Evolutionary conservation across 1,284 basidiomycete species (phyloP), one percentile per base, ranked within the genome.

Genomic region (Puccinia novopanici): DNA sequence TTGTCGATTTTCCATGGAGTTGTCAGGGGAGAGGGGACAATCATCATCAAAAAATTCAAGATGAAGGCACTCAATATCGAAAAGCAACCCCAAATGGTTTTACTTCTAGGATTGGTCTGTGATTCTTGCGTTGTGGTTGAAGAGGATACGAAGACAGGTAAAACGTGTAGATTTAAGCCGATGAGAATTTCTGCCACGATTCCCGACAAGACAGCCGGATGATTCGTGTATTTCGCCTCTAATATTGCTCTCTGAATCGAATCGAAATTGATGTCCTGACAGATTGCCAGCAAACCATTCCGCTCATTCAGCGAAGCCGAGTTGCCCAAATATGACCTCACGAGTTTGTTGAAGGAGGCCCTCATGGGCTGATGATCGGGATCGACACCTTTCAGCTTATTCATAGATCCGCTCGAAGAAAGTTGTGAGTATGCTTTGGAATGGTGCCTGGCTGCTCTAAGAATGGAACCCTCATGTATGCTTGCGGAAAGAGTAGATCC

Each of bases 211-310:
- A 78, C 76, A 27, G 76, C 76, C 30, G 76, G 76, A 71, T 78
- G 76, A 19, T 54, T 78, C 40, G 76, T 78, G 27, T 70, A 77
- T 55, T 68, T 77, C 13, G 61, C 59, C 55, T 77, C 75, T 30
- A 77, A 54, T 12, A 68, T 54, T 67, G 75, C 75, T 30, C 75
- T 63, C 30, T 61, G 61, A 48, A 77, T 77, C 17, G 45, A 27
- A 24, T 68, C 75, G 34, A 67, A 67, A 15, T 77, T 65, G 27
- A 77, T 65, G 27, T 52, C 48, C 34, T 67, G 48, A 27, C 42
- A 77, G 17, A 52, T 48, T 42, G 63, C 67, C 24, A 77, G 48
- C 10, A 77, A 37, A 8, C 75, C 75, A 77, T 67, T 59, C 37
- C 17, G 42, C 63, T 65, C 40, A 12, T 54, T 42, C 22, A 48